Evolutionary conservation across 2,329 filamentous ascomycete genomes (phyloP), one percentile per base, ranked within the genome.

Genomic region (Neoarthrinium moseri): DNA sequence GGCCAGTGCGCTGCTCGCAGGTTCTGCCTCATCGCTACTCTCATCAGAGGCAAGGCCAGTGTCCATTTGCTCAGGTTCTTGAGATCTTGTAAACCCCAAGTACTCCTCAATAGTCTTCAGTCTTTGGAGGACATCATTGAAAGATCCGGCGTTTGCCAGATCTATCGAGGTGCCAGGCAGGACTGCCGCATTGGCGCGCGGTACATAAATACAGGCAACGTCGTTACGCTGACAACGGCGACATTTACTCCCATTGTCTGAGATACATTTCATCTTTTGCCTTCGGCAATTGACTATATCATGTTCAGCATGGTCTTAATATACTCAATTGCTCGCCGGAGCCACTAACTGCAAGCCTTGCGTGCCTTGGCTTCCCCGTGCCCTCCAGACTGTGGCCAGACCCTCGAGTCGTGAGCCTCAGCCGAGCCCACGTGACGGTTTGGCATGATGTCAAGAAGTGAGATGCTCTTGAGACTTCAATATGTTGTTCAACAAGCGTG

Each of bases 191-290:
- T 70, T 70, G 34, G 65, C 66, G 32, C 67, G 59, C 10, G 68
- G 67, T 24, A 68, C 65, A 46, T 70, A 70, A 11, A 70, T 57
- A 51, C 68, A 71, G 18, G 64, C 62, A 8, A 65, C 57, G n/a
- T 63, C 64, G 5, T 59, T 56, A 7, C 61, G 59, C 15, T 59
- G 46, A 45, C 64, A 68, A 47, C 65, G 56, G 15, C 64, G 61
- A 51, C 64, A 67, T 0, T 59, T 58, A 13, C 58, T 55, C 20
- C 63, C 61, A 6, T 56, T 53, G 13, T 68, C 65, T 17, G 68
- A 60, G 32, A 61, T 58, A 47, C 66, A 69, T 53, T 64, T 67
- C 65, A 69, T 67, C 56, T 68, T 62, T 43, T 61, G 60, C 20
- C 51, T 53, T 21, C 56, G 53, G 45, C 59, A 61, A 22, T 59